A percentile compares a stretch with the other conserved stretches of the same genome.
These are phyloP conservation scores for Neostapfia colusana DNA, from an alignment of 176 grass and related monocot genomes.

Conservation along the genomic window DNA sequence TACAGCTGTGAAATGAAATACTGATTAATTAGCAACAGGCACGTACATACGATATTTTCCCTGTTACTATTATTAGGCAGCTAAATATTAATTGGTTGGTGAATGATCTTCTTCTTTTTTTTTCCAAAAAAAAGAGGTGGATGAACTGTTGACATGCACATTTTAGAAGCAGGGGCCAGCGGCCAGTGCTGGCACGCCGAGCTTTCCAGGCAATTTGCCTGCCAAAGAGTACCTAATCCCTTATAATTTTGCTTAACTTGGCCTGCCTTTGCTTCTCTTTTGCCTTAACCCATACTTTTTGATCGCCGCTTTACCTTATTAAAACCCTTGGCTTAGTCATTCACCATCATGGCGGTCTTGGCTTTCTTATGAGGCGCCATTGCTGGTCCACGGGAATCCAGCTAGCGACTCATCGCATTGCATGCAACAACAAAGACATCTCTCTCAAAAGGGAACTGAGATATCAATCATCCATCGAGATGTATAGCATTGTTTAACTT, in stretches of 20 bases:
- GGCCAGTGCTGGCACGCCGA: slow-evolving; percentile 41
- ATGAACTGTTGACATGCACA: background rate
- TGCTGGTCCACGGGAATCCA: slow-evolving; percentile 60
- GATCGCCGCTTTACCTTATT: slow-evolving; percentile 41
- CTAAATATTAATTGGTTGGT: slow-evolving; percentile 35
- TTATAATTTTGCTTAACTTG: slow-evolving; percentile 14
- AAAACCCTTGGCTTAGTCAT: slow-evolving; percentile 49
- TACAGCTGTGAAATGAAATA: slow-evolving; percentile 20
- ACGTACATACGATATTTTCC: background rate
- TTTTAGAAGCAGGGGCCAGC: slow-evolving; percentile 8
- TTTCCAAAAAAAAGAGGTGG: too few species aligned
- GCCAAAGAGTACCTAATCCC: slow-evolving; percentile 36
- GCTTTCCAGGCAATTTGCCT: slow-evolving; percentile 57
- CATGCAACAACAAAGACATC: slow-evolving; percentile 44
- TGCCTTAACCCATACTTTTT: slow-evolving; percentile 40
- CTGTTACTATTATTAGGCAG: background rate
- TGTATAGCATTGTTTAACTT: slow-evolving; percentile 5
- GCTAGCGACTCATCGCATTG: slow-evolving; percentile 28
- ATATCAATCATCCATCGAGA: slow-evolving; percentile 31
- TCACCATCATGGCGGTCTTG: slow-evolving; percentile 44
- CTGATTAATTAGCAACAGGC: background rate
- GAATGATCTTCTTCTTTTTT: background rate
- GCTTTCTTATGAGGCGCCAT: slow-evolving; percentile 5
- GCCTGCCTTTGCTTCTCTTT: slow-evolving; percentile 49
- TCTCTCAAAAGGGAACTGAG: slow-evolving; percentile 35